Evolutionary conservation across 257 asterid genomes (phyloP).

Genomic region (Salvia splendens): DNA sequence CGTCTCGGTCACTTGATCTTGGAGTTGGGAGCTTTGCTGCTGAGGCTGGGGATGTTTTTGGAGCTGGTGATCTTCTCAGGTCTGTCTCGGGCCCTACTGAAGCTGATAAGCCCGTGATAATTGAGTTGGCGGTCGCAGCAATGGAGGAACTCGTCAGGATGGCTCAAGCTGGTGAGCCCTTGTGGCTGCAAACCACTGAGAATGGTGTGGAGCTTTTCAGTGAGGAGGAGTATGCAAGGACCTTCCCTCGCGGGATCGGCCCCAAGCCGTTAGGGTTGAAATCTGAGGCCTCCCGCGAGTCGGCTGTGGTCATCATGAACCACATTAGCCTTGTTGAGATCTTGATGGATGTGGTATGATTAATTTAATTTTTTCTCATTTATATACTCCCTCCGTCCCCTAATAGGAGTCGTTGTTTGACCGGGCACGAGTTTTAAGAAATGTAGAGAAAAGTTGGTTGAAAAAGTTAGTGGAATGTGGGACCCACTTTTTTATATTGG

Average conservation of each 20-base stretch:
- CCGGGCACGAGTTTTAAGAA: too few species aligned
- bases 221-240: slow-evolving; percentile 72
- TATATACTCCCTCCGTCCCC: too few species aligned
- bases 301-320: slow-evolving; percentile 90
- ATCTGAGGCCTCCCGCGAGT: slow-evolving; percentile 87
- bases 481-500: too few species aligned
- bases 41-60: slow-evolving; percentile 54
- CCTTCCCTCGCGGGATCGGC: slow-evolving; percentile 92
- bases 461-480: too few species aligned
- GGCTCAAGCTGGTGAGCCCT: slow-evolving; percentile 67
- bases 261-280: slow-evolving; percentile 77
- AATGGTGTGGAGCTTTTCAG: slow-evolving; percentile 42
- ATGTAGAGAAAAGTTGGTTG: too few species aligned
- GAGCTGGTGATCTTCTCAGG: slow-evolving; percentile 55
- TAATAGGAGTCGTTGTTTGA: too few species aligned
- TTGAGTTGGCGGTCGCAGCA: slow-evolving; percentile 81
- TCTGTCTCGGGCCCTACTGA: slow-evolving; percentile 64
- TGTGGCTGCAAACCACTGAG: slow-evolving; percentile 55
- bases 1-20: slow-evolving; percentile 56
- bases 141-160: slow-evolving; percentile 71
- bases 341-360: slow-evolving; percentile 88
- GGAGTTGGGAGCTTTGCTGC: slow-evolving; percentile 56
- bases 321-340: slow-evolving; percentile 80
- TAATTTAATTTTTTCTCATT: neutral
- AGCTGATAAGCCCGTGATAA: slow-evolving; percentile 66